Evolutionary conservation across 169 alveolate species (phyloP).

Genomic region (Eimeria acervulina): DNA sequence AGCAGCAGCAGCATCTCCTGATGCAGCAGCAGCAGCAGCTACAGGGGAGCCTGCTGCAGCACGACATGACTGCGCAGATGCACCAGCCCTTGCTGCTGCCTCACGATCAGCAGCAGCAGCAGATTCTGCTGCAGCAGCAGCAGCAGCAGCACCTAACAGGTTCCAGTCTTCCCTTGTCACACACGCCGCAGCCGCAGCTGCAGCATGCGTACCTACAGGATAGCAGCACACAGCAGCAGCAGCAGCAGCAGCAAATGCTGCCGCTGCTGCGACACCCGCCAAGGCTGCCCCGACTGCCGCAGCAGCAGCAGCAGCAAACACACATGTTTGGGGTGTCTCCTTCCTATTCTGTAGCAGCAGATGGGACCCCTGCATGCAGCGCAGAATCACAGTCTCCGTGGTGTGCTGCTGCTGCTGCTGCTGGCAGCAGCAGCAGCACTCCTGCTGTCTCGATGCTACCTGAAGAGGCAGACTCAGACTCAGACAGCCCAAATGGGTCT

Average conservation of each 20-base stretch:
- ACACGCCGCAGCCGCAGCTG: conserved; percentile 18
- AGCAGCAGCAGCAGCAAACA: conserved; percentile 35
- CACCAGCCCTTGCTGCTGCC: background rate
- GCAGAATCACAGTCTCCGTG: background rate
- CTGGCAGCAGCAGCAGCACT: conserved; percentile 37
- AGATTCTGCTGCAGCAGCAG: background rate
- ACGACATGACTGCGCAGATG: background rate
- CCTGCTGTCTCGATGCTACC: background rate
- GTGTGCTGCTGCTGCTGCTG: conserved; percentile 19
- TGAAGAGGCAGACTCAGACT: background rate
- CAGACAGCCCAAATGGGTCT: background rate
- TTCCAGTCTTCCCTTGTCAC: background rate
- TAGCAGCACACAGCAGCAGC: background rate
- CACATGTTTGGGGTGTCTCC: conserved; percentile 39
- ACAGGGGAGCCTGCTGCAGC: conserved; percentile 34
- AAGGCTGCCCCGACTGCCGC: conserved; percentile 29
- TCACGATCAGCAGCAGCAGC: conserved; percentile 15
- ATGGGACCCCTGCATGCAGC: background rate
- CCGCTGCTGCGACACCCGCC: background rate
- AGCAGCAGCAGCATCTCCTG: background rate
- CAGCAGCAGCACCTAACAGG: conserved; percentile 20
- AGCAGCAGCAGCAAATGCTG: background rate
- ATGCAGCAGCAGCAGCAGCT: background rate
- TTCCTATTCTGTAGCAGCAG: background rate
- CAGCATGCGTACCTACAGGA: background rate